Percentiles rank a stretch among this genome's conserved stretches.
These are phyloP conservation scores for Annulohypoxylon moriforme DNA, from an alignment of 495 filamentous ascomycete genomes.

Conservation along the genomic window DNA sequence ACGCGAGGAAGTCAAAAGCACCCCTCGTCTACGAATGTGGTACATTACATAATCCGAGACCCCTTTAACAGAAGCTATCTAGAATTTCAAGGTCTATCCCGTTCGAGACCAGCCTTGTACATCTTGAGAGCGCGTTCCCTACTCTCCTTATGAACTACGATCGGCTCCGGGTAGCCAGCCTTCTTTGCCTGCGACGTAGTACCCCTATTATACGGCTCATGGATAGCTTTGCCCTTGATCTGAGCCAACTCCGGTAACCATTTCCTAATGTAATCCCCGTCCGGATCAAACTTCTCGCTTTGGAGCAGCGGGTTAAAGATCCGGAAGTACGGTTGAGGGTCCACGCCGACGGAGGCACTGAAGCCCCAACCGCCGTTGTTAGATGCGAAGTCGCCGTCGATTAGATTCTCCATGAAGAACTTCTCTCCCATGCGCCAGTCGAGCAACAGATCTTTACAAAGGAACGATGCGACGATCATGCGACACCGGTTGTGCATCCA, in stretches of 20 bases:
- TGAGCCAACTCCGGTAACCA: slow-evolving; percentile 77
- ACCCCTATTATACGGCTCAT: slow-evolving; percentile 81
- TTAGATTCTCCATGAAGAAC: slow-evolving; percentile 88
- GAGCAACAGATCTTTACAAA: slow-evolving; percentile 85
- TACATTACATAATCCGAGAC: too few relatives aligned
- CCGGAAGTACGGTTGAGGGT: slow-evolving; percentile 92
- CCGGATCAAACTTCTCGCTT: slow-evolving; percentile 82
- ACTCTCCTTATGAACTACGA: slow-evolving; percentile 77
- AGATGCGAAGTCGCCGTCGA: slow-evolving; percentile 92
- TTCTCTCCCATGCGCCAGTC: slow-evolving; percentile 93
- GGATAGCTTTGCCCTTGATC: slow-evolving; percentile 72
- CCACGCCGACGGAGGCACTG: slow-evolving; percentile 80
- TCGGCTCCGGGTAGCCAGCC: slow-evolving; percentile 76
- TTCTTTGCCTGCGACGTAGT: slow-evolving; percentile 67
- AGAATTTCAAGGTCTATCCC: slow-evolving; percentile 37
- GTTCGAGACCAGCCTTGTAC: slow-evolving; percentile 75
- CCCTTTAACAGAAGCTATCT: too few relatives aligned
- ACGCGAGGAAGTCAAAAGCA: too few relatives aligned
- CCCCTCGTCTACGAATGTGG: too few relatives aligned
- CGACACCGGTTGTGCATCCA: slow-evolving; percentile 94
- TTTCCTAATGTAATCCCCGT: slow-evolving; percentile 74
- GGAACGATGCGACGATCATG: slow-evolving; percentile 89
- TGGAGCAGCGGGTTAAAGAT: slow-evolving; percentile 91
- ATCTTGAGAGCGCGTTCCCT: slow-evolving; percentile 73
- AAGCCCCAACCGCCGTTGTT: slow-evolving; percentile 97